Evolutionary conservation across 1,139 yeast genomes (phyloP).

Genomic region (Debaryomyces psychrophilus): DNA sequence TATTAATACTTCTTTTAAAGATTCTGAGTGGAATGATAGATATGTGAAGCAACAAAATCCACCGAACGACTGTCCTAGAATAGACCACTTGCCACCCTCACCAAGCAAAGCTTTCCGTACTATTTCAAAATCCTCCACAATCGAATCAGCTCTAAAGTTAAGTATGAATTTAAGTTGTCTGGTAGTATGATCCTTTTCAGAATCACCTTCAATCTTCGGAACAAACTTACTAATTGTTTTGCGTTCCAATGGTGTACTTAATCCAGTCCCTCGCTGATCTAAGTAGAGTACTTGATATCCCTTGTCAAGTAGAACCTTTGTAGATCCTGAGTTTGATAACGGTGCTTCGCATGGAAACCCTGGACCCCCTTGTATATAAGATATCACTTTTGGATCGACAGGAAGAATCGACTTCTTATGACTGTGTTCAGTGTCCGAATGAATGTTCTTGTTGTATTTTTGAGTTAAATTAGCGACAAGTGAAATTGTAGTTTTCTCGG

Average conservation of each 20-base stretch:
- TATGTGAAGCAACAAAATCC: conserved; percentile 58
- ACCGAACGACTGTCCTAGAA: conserved; percentile 61
- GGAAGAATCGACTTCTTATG: conserved; percentile 24
- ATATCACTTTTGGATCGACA: conserved; percentile 33
- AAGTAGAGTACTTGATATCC: conserved; percentile 52
- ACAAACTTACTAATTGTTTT: conserved; percentile 26
- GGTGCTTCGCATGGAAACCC: conserved; percentile 54
- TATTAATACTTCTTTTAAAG: conserved; percentile 44
- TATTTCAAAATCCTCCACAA: conserved; percentile 52
- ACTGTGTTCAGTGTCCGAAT: conserved; percentile 13
- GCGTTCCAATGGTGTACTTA: conserved; percentile 48
- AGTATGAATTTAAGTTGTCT: conserved; percentile 41
- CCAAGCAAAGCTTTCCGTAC: conserved; percentile 43
- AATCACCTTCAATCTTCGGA: conserved; percentile 19
- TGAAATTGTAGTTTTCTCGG: conserved; percentile 22
- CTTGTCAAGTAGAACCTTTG: conserved; percentile 41
- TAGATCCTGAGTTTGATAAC: conserved; percentile 33
- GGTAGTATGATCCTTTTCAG: conserved; percentile 20
- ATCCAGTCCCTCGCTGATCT: conserved; percentile 65
- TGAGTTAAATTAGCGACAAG: conserved; percentile 43
- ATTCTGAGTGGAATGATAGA: conserved; percentile 45
- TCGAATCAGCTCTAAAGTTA: conserved; percentile 55
- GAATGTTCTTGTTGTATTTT: conserved; percentile 26
- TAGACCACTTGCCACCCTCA: conserved; percentile 43
- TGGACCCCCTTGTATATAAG: conserved; percentile 63